These are phyloP conservation scores for Dalbergia cochinchinensis DNA, from an alignment of 306 rosid genomes.

Conservation along the genomic window DNA sequence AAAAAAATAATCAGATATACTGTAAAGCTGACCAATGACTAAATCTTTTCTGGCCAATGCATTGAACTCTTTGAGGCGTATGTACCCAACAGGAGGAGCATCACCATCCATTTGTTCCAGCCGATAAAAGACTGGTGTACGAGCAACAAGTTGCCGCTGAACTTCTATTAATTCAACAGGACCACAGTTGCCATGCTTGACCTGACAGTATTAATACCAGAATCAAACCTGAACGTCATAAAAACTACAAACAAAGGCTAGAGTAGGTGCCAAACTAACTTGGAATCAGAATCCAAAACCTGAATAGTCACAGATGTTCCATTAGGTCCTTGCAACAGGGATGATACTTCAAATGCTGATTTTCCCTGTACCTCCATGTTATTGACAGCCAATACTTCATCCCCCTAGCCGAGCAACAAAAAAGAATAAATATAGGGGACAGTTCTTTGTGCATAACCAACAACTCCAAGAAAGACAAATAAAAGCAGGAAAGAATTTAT, in stretches of 20 bases:
- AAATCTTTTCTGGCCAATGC: slow-evolving; percentile 95
- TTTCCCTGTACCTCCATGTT: slow-evolving; percentile 79
- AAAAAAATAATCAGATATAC: background rate
- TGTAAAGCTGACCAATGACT: slow-evolving; percentile 69
- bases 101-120: slow-evolving; percentile 77
- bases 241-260: slow-evolving; percentile 44
- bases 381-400: slow-evolving; percentile 90
- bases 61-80: slow-evolving; percentile 94
- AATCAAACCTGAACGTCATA: slow-evolving; percentile 44
- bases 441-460: slow-evolving; percentile 12
- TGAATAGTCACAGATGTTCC: slow-evolving; percentile 86
- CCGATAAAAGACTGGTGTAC: slow-evolving; percentile 87
- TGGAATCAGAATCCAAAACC: slow-evolving; percentile 74
- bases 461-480: background rate
- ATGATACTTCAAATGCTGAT: slow-evolving; percentile 91
- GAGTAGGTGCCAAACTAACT: slow-evolving; percentile 49
- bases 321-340: slow-evolving; percentile 88
- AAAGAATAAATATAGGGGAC: slow-evolving; percentile 13
- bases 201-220: slow-evolving; percentile 58
- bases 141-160: slow-evolving; percentile 89
- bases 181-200: slow-evolving; percentile 94
- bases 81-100: slow-evolving; percentile 76
- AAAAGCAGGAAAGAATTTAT: slow-evolving; percentile 2
- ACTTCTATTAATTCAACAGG: slow-evolving; percentile 78
- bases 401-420: slow-evolving; percentile 65